Evolutionary conservation across 306 rosid species (phyloP), one percentile per base, ranked within the genome.

Genomic region (Luffa aegyptiaca): DNA sequence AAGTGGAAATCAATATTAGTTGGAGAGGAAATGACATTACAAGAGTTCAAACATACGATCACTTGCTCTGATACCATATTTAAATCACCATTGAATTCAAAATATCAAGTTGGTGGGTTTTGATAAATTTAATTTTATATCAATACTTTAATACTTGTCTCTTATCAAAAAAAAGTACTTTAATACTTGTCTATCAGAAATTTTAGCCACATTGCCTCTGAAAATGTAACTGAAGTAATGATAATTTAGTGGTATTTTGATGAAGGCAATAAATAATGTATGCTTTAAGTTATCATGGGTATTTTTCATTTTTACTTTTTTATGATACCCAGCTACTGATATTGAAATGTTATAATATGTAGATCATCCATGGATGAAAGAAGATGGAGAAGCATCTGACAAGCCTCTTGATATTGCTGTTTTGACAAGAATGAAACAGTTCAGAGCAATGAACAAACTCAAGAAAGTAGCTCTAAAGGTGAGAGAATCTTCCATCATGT

Each of bases 331-430:
- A 35, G 2, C 71, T 14, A 31, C 35, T 77, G 80, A 56, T 58
- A 41, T 57, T 44, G 20, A 21, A 9, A 77, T 77, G 64, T 51
- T 36, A 44, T 77, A 42, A n/a, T 26, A 31, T 89, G 86, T 90
- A 95, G 98, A 89, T 85, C 98, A 95, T 88, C 97, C 98, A 64
- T 95, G 98, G 98, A 86, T 95, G 97, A 89, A 91, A 88, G 97
- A 82, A 85, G 97, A 95, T 81, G 98, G 98, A 37, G 91, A 83
- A 76, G 97, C 96, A 86, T 86, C 98, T 48, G 97, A 94, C 85
- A 88, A 91, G 85, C 98, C 98, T 78, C 95, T 94, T 84, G 98
- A 94, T 85, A 86, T 88, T 88, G 93, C 97, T 75, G 98, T 94
- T 80, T 86, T 94, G 81, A 78, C 90, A 68, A 91, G 98, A 91